phyloP scores from a whole-genome alignment of 768 basidiomycete genomes.

The Mycena chlorophos region DNA sequence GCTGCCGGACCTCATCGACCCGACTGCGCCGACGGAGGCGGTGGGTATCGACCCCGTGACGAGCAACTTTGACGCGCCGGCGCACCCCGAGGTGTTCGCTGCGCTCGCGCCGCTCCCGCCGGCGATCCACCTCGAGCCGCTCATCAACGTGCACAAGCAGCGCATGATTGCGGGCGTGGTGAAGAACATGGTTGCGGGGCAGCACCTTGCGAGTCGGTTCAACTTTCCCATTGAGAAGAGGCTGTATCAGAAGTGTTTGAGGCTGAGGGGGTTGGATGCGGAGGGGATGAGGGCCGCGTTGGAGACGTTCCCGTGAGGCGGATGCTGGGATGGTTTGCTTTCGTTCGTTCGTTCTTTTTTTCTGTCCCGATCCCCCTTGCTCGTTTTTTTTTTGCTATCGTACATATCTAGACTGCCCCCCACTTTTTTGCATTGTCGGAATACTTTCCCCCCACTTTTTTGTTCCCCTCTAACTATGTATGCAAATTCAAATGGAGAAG shows the following conservation, averaged over 20 bases:
- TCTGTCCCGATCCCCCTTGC: constrained; percentile 22
- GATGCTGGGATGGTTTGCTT: background rate
- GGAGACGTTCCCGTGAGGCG: constrained; percentile 26
- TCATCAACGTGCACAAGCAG: constrained; percentile 90
- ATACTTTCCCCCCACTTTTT: background rate
- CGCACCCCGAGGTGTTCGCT: constrained; percentile 79
- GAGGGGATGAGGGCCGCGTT: constrained; percentile 53
- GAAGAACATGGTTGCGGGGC: constrained; percentile 77
- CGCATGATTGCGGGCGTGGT: constrained; percentile 78
- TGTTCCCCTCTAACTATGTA: background rate
- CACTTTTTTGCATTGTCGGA: constrained; percentile 9
- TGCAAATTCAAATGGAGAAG: too few species aligned
- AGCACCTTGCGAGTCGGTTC: constrained; percentile 76
- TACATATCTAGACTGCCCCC: constrained; percentile 23
- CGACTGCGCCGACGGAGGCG: constrained; percentile 70
- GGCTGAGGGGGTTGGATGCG: constrained; percentile 63
- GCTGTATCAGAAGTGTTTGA: constrained; percentile 72
- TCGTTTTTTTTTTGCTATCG: constrained; percentile 21
- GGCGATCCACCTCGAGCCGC: constrained; percentile 78
- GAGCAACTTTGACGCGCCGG: constrained; percentile 64
- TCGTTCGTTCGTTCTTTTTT: constrained; percentile 6
- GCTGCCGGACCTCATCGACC: constrained; percentile 81
- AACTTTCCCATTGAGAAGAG: constrained; percentile 73
- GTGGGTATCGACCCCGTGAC: constrained; percentile 65
- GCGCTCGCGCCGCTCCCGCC: constrained; percentile 69